These are phyloP conservation scores for Ogataea nitratoaversa DNA, from an alignment of 805 yeast genomes.

Conservation along the genomic window DNA sequence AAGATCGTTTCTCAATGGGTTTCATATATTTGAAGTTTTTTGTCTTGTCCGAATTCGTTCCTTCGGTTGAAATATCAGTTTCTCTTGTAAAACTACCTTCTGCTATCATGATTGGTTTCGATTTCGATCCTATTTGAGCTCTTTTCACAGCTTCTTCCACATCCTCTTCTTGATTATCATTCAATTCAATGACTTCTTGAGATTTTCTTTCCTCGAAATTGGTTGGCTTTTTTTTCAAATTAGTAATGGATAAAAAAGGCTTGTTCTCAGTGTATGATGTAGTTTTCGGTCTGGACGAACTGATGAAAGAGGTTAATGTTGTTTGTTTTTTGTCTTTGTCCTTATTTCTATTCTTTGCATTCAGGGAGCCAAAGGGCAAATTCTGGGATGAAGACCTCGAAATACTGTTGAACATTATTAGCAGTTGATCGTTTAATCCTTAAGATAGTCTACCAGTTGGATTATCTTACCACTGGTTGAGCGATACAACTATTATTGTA, in stretches of 20 bases:
- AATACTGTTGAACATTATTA: slow-evolving; percentile 10
- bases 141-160: not conserved
- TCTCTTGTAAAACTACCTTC: not conserved
- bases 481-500: no score
- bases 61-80: not conserved
- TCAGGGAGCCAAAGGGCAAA: slow-evolving; percentile 4
- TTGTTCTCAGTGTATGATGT: slow-evolving; percentile 1
- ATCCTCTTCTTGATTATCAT: slow-evolving; percentile 3
- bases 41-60: not conserved
- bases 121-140: not conserved
- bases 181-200: not conserved
- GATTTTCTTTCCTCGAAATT: not conserved
- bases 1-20: slow-evolving; percentile 15
- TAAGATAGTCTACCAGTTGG: no score
- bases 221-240: not conserved
- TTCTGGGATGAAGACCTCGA: slow-evolving; percentile 1
- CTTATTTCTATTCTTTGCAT: slow-evolving; percentile 1
- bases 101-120: not conserved
- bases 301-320: slow-evolving; percentile 15
- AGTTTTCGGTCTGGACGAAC: slow-evolving; percentile 9
- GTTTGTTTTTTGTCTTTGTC: slow-evolving; percentile 14
- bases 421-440: no score
- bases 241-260: slow-evolving; percentile 2
- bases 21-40: slow-evolving; percentile 21
- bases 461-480: no score